Conservation (phyloP, 768 basidiomycete genomes). For the Galerina marginata region DNA sequence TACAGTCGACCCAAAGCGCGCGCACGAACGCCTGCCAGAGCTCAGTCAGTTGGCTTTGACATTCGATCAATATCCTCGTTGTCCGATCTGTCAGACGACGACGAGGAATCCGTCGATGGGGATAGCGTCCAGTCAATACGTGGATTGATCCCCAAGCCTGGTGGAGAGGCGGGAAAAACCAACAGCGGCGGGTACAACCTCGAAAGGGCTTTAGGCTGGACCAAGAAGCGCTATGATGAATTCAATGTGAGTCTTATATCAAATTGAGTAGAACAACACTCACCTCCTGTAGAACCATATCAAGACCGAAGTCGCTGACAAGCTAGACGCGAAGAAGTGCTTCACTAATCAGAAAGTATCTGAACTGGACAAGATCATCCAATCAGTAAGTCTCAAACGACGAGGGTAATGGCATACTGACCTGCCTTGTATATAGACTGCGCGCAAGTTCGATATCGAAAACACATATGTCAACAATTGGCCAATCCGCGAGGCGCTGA, state of each 20-base stretch:
- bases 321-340: not conserved
- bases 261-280: not conserved
- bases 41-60: not conserved
- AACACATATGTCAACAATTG: not conserved
- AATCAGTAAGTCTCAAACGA: not conserved
- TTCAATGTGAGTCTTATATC: not conserved
- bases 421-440: not conserved
- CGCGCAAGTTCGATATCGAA: not conserved
- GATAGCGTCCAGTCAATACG: not conserved
- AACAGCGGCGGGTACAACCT: conserved; percentile 1
- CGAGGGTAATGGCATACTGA: not conserved
- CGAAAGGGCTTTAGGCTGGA: not conserved
- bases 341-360: not conserved
- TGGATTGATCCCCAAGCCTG: conserved; percentile 5
- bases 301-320: not conserved
- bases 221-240: not conserved
- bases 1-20: not conserved
- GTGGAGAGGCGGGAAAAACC: conserved; percentile 4
- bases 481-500: conserved; percentile 6
- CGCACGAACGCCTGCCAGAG: not conserved
- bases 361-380: not conserved
- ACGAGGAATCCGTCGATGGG: not conserved
- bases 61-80: not conserved
- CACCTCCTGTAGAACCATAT: not conserved
- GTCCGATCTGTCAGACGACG: not conserved